phyloP scores from a whole-genome alignment of 2,329 filamentous ascomycete species.

The Laburnicola sp. region DNA sequence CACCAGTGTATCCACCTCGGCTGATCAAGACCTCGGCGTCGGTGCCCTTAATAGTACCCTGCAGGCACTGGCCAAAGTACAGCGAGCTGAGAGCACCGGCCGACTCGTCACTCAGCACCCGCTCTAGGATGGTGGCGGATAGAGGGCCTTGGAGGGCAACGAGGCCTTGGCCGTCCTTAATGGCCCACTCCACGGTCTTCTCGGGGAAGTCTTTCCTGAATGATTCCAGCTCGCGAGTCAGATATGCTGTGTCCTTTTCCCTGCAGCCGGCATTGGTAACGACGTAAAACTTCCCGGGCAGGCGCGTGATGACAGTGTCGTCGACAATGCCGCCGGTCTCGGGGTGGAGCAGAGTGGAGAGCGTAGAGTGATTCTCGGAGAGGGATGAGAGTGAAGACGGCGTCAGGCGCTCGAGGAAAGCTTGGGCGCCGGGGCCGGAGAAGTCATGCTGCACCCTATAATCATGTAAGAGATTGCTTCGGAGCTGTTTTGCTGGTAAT shows the following conservation, averaged over 20 bases:
- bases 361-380: conserved; percentile 69
- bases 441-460: conserved; percentile 77
- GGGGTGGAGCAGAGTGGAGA: conserved; percentile 77
- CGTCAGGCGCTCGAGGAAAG: conserved; percentile 82
- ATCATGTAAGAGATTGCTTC: conserved; percentile 1
- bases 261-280: conserved; percentile 94
- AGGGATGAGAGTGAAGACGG: conserved; percentile 72
- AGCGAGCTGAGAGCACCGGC: conserved; percentile 58
- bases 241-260: conserved; percentile 81
- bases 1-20: conserved; percentile 92
- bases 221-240: conserved; percentile 68
- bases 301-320: conserved; percentile 84
- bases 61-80: conserved; percentile 78
- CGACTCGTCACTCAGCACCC: conserved; percentile 58
- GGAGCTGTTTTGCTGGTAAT: not conserved
- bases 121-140: conserved; percentile 68
- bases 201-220: conserved; percentile 44
- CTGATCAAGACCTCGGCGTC: conserved; percentile 69
- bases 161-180: conserved; percentile 73
- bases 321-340: conserved; percentile 89
- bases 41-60: conserved; percentile 64
- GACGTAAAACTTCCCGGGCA: conserved; percentile 73
- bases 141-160: conserved; percentile 88
- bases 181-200: conserved; percentile 65
- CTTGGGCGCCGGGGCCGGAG: conserved; percentile 75